Evolutionary conservation across 768 basidiomycete genomes (phyloP).

Genomic region (Hortiboletus flavorubellus): DNA sequence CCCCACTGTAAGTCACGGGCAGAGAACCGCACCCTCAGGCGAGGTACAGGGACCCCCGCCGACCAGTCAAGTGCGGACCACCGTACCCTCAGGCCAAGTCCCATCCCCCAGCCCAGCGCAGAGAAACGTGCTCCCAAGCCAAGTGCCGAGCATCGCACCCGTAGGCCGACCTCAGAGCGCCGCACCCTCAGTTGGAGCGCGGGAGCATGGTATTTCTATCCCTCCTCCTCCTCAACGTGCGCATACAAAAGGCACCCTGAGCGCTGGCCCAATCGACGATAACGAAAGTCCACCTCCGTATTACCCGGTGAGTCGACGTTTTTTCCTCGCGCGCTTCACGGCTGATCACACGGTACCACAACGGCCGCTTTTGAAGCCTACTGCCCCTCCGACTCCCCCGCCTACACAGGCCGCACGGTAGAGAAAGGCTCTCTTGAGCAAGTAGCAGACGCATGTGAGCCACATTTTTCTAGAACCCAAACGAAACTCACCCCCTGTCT

Average conservation of each 20-base stretch:
- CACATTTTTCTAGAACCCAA: background rate
- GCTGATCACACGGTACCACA: background rate
- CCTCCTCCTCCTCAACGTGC: slow-evolving; percentile 4
- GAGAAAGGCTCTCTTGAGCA: background rate
- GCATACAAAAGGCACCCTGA: background rate
- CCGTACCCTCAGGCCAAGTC: background rate
- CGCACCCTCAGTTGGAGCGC: background rate
- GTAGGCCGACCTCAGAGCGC: background rate
- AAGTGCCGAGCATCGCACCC: background rate
- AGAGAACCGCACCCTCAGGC: background rate
- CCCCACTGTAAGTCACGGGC: background rate
- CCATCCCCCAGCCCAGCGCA: background rate
- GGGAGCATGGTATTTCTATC: background rate
- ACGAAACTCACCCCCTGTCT: background rate
- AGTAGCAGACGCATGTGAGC: background rate
- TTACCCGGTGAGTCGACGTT: slow-evolving; percentile 19
- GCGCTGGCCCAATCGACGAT: background rate
- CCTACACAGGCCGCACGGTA: slow-evolving; percentile 5
- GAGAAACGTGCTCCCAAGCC: background rate
- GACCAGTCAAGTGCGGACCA: background rate
- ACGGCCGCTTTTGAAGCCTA: background rate
- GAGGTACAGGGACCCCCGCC: background rate
- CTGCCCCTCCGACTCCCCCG: slow-evolving; percentile 1
- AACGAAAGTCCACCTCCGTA: slow-evolving; percentile 24
- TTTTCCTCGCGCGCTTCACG: background rate